Conservation (phyloP, 148 eudicot genomes). For the Vaccinium myrtillus region DNA sequence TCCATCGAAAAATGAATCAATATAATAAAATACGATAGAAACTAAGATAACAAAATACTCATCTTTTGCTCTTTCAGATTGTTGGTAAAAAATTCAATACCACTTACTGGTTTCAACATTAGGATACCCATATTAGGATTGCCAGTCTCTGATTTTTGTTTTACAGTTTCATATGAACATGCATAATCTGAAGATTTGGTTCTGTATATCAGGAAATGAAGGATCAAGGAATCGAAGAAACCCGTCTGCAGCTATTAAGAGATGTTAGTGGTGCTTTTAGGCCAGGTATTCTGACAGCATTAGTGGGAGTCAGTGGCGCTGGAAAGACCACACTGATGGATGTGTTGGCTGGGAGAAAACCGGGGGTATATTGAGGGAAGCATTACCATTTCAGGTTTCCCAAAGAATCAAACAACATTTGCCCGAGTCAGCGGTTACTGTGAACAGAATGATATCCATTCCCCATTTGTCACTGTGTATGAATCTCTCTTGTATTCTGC, state of each 20-base stretch:
- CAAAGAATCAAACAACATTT: background rate
- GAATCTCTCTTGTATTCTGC: constrained; percentile 43
- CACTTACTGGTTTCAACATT: background rate
- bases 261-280: constrained; percentile 23
- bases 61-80: background rate
- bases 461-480: constrained; percentile 40
- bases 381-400: constrained; percentile 3
- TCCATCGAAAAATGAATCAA: background rate
- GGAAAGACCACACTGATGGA: constrained; percentile 8
- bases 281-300: constrained; percentile 40
- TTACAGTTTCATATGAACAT: background rate
- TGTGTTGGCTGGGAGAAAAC: constrained; percentile 4
- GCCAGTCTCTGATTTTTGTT: background rate
- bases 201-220: constrained; percentile 37
- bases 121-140: background rate
- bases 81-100: background rate
- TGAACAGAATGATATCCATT: constrained; percentile 36
- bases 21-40: background rate
- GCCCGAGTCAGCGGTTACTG: constrained; percentile 12
- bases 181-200: background rate
- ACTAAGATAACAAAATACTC: background rate
- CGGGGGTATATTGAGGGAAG: constrained; percentile 2
- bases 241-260: constrained; percentile 26
- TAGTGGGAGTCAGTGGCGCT: constrained; percentile 13
- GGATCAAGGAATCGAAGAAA: constrained; percentile 30